Conservation (phyloP, 2,329 filamentous ascomycete genomes). For the Pyrenochaeta sp. region DNA sequence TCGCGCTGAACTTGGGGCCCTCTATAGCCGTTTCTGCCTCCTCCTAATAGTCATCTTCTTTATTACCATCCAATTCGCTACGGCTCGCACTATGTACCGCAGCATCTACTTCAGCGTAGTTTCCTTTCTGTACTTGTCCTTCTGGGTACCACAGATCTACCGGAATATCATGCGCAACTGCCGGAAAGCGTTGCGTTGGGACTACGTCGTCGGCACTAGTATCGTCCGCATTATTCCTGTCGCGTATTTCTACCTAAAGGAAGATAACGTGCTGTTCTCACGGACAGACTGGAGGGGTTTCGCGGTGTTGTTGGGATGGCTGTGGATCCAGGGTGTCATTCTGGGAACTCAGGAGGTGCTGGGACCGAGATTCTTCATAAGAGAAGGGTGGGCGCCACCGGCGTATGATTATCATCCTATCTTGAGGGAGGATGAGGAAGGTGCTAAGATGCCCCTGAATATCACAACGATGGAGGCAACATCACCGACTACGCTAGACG, state of each 20-base stretch:
- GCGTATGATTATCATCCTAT: conserved; percentile 97
- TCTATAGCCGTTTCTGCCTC: conserved; percentile 71
- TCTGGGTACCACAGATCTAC: conserved; percentile 92
- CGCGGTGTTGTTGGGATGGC: conserved; percentile 73
- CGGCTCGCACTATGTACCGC: conserved; percentile 63
- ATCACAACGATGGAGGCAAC: conserved; percentile 48
- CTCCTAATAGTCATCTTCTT: conserved; percentile 66
- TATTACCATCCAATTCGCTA: conserved; percentile 66
- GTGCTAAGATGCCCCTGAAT: conserved; percentile 78
- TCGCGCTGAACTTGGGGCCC: conserved; percentile 61
- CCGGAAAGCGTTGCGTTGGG: conserved; percentile 88
- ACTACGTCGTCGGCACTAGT: conserved; percentile 87
- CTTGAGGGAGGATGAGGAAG: conserved; percentile 83
- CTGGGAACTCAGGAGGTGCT: conserved; percentile 85
- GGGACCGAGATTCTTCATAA: conserved; percentile 87
- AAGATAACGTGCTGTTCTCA: conserved; percentile 83
- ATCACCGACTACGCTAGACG: conserved; percentile 11
- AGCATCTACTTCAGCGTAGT: conserved; percentile 68
- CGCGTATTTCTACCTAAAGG: conserved; percentile 82
- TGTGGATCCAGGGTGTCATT: conserved; percentile 84
- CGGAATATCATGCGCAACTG: conserved; percentile 92
- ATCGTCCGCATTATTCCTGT: conserved; percentile 80
- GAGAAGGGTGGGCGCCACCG: conserved; percentile 69
- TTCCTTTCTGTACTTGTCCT: conserved; percentile 80
- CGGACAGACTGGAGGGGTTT: conserved; percentile 73